Conservation (phyloP, 768 basidiomycete genomes). For the Boletus bicolor region DNA sequence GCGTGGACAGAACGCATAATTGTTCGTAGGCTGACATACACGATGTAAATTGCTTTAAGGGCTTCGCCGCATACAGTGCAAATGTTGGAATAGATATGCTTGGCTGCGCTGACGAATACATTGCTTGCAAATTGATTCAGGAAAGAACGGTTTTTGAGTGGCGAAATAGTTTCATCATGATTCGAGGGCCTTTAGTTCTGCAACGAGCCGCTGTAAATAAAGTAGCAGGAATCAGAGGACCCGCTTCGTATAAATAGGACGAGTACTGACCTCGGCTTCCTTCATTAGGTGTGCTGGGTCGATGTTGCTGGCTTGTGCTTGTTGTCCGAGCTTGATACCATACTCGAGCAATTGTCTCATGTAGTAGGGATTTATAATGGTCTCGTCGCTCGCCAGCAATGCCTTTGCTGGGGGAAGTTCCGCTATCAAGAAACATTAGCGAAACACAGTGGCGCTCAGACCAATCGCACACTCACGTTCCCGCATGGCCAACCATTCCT, state of each 20-base stretch:
- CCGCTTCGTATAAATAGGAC: neutral
- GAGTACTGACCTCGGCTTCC: slow-evolving; percentile 53
- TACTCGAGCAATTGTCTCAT: slow-evolving; percentile 74
- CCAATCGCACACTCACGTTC: slow-evolving; percentile 24
- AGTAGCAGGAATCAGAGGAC: neutral
- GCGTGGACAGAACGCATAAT: slow-evolving; percentile 14
- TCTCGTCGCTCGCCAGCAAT: slow-evolving; percentile 49
- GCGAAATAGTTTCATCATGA: slow-evolving; percentile 21
- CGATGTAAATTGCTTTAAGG: slow-evolving; percentile 21
- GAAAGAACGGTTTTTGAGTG: slow-evolving; percentile 1
- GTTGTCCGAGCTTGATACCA: slow-evolving; percentile 59
- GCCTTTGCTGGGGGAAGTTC: slow-evolving; percentile 30
- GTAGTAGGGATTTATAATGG: slow-evolving; percentile 75
- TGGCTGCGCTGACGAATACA: slow-evolving; percentile 27
- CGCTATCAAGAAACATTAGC: slow-evolving; percentile 17
- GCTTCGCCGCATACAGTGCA: slow-evolving; percentile 28
- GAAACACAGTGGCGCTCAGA: neutral
- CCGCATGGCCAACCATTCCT: slow-evolving; percentile 72
- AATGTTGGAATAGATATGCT: slow-evolving; percentile 19
- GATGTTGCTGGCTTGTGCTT: slow-evolving; percentile 38
- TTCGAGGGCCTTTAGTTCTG: slow-evolving; percentile 54
- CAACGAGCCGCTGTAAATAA: slow-evolving; percentile 54
- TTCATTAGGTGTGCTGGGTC: slow-evolving; percentile 45
- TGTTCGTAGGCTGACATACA: slow-evolving; percentile 32
- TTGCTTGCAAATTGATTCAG: slow-evolving; percentile 19